Evolutionary conservation across 805 yeast species (phyloP), one percentile per base, ranked within the genome.

Genomic region (Ogataea degrootiae): DNA sequence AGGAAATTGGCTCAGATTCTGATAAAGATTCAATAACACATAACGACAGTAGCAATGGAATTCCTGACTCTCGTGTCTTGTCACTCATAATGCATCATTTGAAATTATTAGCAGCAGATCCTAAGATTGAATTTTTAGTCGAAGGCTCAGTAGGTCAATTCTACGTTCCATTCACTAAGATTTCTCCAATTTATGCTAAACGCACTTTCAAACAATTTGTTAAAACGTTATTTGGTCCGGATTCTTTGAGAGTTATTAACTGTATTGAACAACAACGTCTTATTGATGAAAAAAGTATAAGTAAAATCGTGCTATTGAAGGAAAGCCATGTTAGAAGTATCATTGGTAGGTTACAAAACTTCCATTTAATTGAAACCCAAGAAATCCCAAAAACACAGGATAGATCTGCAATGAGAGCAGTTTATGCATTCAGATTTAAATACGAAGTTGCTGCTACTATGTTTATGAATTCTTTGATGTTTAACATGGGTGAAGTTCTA

Each of bases 361-460:
- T 80, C 53, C 89, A 91, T 51, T 76, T 87, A 17, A 70, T 91
- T 17, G 96, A 92, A 61, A 76, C 91, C 35, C 98, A 92, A 67
- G 99, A 94, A 68, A 85, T 94, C 29, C 97, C 98, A 12, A 79
- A 92, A 58, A 85, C 96, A 8, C 83, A 82, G 22, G 98, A 94
- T 63, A 76, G 98, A 55, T 91, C 96, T 2, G 96, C 97, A 0
- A 82, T 87, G 37, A 81, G 96, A 55, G 85, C 97, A 1, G 85
- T 87, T 29, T 94, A 80, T 62, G 74, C 91, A 34, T 94, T 89
- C 74, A 77, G 89, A 59, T 49, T 56, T 43, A 81, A 80, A 48
- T 68, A 67, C 37, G 49, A 49, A 4, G 57, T 63, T 17, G 64
- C 74, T 9, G 65, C 66, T 45, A 60, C 61, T 12, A 62, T 67